Conservation (phyloP, 2,329 filamentous ascomycete genomes). For the Colletotrichum australisinense region DNA sequence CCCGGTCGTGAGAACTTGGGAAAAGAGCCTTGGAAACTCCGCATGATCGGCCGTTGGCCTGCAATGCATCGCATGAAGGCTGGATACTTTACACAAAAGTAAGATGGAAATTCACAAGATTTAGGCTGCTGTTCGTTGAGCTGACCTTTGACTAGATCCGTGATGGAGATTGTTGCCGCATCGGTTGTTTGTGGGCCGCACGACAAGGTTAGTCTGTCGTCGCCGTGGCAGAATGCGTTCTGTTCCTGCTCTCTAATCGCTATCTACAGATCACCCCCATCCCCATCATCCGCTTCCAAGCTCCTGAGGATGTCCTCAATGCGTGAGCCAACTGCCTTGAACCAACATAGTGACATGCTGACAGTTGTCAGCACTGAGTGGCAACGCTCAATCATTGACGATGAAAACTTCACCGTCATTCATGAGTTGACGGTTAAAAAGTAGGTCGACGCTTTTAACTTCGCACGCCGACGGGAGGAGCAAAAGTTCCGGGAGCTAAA, state of each 20-base stretch:
- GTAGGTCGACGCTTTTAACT: neutral
- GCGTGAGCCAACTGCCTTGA: neutral
- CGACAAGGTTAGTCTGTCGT: neutral
- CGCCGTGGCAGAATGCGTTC: neutral
- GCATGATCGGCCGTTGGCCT: neutral
- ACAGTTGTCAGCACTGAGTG: neutral
- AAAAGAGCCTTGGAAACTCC: neutral
- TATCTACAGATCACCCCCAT: neutral
- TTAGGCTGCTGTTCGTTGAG: neutral
- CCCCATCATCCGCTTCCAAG: neutral
- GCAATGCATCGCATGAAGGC: slow-evolving; percentile 5
- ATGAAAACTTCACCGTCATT: neutral
- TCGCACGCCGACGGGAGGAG: too few relatives aligned
- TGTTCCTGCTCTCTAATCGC: neutral
- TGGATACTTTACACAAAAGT: slow-evolving; percentile 2
- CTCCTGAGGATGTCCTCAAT: neutral
- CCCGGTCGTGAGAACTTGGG: neutral
- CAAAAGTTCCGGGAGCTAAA: neutral
- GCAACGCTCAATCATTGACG: neutral
- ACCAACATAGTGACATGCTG: neutral
- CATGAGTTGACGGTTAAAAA: neutral
- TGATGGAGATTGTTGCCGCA: neutral
- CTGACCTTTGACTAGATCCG: neutral
- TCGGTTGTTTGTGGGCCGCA: neutral
- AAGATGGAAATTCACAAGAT: neutral